A percentile compares a stretch with the other conserved stretches of the same genome.
Evolutionary conservation across 441 rosid species (phyloP).

Genomic region (California macrophylla): DNA sequence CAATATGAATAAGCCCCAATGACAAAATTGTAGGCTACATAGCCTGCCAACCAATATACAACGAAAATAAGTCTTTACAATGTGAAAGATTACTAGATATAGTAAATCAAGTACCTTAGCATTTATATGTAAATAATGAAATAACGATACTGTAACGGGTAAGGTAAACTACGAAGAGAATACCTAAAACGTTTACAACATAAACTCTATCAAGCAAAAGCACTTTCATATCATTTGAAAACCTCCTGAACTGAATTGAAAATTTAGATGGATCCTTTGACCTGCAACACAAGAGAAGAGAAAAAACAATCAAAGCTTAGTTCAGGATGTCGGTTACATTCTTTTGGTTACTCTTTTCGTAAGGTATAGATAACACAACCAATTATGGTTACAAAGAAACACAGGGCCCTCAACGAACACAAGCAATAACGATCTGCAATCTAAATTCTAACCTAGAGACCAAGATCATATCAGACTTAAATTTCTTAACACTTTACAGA

Average conservation of each 20-base stretch:
- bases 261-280: conserved; percentile 20
- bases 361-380: not conserved
- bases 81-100: not conserved
- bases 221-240: conserved; percentile 49
- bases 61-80: too few relatives aligned
- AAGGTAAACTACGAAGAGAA: not conserved
- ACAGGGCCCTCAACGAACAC: not conserved
- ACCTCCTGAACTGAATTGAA: conserved; percentile 43
- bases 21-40: conserved; percentile 75
- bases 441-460: too few relatives aligned
- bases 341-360: not conserved
- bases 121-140: not conserved
- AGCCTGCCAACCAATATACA: conserved; percentile 37
- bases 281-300: conserved; percentile 26
- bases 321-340: not conserved
- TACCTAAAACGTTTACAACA: conserved; percentile 77
- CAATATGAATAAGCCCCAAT: conserved; percentile 91
- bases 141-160: not conserved
- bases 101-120: not conserved
- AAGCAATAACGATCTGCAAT: too few relatives aligned
- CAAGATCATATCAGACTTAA: too few relatives aligned
- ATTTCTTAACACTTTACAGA: too few relatives aligned
- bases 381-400: not conserved
- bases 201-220: conserved; percentile 62
- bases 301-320: not conserved